A percentile compares a stretch with the other conserved stretches of the same genome.
These are phyloP conservation scores for Chrysoporthe deuterocubensis DNA, from an alignment of 2,329 filamentous ascomycete genomes.

Conservation along the genomic window DNA sequence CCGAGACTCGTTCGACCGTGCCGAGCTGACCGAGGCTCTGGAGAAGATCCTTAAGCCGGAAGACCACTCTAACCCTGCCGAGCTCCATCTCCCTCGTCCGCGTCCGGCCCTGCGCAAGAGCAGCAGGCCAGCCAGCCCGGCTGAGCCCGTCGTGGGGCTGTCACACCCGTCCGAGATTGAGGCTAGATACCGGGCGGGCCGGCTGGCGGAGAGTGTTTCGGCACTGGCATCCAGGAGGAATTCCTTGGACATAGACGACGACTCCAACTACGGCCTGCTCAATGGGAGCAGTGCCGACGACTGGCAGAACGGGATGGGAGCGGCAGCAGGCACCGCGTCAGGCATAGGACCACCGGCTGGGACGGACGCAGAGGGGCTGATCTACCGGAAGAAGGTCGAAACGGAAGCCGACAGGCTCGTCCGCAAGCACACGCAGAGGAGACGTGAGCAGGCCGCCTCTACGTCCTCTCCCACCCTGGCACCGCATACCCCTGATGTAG, in stretches of 20 bases:
- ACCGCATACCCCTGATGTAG: constrained; percentile 1
- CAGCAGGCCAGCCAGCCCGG: constrained; percentile 26
- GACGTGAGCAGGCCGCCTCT: background rate
- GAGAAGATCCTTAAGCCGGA: constrained; percentile 33
- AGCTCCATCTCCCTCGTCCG: constrained; percentile 26
- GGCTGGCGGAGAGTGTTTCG: constrained; percentile 40
- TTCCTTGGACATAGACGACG: constrained; percentile 33
- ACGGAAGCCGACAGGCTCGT: constrained; percentile 26
- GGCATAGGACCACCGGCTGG: constrained; percentile 12
- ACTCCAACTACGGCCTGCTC: constrained; percentile 16
- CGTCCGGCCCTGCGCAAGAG: constrained; percentile 36
- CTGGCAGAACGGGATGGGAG: background rate
- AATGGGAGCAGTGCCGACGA: constrained; percentile 12
- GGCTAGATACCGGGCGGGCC: constrained; percentile 41
- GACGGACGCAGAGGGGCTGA: constrained; percentile 19
- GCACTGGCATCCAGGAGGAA: constrained; percentile 35
- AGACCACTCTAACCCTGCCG: constrained; percentile 26
- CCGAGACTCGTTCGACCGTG: constrained; percentile 35
- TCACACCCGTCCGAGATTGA: constrained; percentile 39
- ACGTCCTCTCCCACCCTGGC: background rate
- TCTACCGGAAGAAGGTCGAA: constrained; percentile 26
- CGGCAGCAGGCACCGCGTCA: constrained; percentile 4
- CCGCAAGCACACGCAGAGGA: constrained; percentile 26
- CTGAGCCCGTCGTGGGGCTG: constrained; percentile 26
- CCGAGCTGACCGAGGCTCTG: constrained; percentile 34